Base-by-base conservation (phyloP, 805 yeast genomes). In the Ogataea ganodermae region DNA sequence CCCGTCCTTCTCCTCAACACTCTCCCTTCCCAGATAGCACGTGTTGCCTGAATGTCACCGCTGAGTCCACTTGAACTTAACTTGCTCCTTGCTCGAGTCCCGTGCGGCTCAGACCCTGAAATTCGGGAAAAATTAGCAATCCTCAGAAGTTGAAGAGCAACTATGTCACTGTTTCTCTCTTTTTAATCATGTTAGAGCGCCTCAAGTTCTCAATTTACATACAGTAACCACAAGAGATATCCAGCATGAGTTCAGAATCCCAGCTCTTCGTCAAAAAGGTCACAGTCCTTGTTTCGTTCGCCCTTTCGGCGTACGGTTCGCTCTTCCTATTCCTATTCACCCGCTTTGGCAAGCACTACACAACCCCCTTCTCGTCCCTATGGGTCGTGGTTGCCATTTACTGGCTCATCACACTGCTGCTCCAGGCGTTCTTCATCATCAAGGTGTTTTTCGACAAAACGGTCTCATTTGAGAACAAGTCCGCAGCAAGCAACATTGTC, bases 351-450 rank as follows among this genome's bases (percentile, higher is more conserved):
- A 67, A 55, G 6, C 68, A 73, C 41, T 70, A 73, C 42, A 67
- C 75, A 52, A 88, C 94, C 2, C 94, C 96, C 12, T 87, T 87
- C 71, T 78, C 89, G 2, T 80, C 81, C 13, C 74, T 75, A 49
- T 62, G 74, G 10, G 48, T 80, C 12, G 70, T 81, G 13, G 64
- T 75, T 2, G 63, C 79, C 35, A 64, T 76, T 10, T 87, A 73
- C 67, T 86, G 91, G 91, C 69, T 70, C 2, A 49, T 81, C 26
- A 67, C 78, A 21, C 74, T 78, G 49, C 48, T 79, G 2, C 59
- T 76, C 31, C 95, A 87, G 65, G 60, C 76, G 30, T 58, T 71
- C 30, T 83, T 78, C 56, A 70, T 79, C 33, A 49, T 68, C 14
- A 79, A 76, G 54, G 54, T 56, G 16, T 76, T 76, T 46, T 57